phyloP scores from a whole-genome alignment of 805 yeast species.

The Metschnikowia corniflorae region DNA sequence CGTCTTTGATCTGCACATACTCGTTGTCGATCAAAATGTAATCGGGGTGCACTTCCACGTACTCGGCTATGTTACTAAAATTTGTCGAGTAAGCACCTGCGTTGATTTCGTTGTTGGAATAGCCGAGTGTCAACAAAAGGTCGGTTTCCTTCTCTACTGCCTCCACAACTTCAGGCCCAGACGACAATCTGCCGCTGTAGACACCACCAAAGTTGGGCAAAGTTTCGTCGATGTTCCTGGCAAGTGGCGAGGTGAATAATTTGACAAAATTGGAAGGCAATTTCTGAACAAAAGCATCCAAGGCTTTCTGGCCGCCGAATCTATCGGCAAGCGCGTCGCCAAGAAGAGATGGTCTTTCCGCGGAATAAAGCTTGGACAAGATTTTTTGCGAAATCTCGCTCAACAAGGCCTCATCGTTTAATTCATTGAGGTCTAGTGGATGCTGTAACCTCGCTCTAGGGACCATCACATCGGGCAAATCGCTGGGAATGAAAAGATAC shows the following conservation, averaged over 20 bases:
- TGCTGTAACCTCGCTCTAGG: slow-evolving; percentile 20
- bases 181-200: slow-evolving; percentile 60
- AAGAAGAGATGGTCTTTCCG: slow-evolving; percentile 61
- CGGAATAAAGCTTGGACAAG: slow-evolving; percentile 46
- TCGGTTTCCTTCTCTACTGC: slow-evolving; percentile 51
- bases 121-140: slow-evolving; percentile 67
- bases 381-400: slow-evolving; percentile 31
- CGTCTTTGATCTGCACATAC: slow-evolving; percentile 19
- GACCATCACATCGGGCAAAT: slow-evolving; percentile 47
- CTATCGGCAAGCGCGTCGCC: slow-evolving; percentile 72
- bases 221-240: slow-evolving; percentile 76
- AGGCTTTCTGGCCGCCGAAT: slow-evolving; percentile 42
- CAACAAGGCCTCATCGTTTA: slow-evolving; percentile 17
- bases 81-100: slow-evolving; percentile 24
- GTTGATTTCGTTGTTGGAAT: slow-evolving; percentile 39
- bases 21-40: slow-evolving; percentile 36
- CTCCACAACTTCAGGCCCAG: slow-evolving; percentile 17
- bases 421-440: slow-evolving; percentile 16
- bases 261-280: slow-evolving; percentile 35
- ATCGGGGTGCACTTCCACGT: slow-evolving; percentile 42
- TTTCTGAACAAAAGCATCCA: slow-evolving; percentile 49
- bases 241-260: slow-evolving; percentile 58
- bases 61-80: slow-evolving; percentile 21
- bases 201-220: slow-evolving; percentile 62
- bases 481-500: slow-evolving; percentile 72